Conservation (phyloP, 345 rosid genomes). For the Bruguiera gymnorhiza region DNA sequence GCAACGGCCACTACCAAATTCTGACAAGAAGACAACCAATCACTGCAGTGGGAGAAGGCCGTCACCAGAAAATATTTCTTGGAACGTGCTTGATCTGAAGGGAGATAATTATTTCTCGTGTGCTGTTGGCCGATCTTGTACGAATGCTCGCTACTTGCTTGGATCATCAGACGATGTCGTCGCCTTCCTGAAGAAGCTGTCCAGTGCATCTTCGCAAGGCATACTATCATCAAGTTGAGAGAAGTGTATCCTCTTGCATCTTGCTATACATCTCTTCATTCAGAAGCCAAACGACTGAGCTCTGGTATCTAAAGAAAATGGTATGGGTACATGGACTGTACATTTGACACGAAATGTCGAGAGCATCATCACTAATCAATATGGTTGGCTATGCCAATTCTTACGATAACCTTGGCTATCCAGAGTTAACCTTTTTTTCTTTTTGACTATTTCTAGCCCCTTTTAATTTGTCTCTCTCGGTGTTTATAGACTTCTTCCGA, state of each 20-base stretch:
- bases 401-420: too few relatives aligned
- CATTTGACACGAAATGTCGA: background rate
- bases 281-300: background rate
- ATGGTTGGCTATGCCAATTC: too few relatives aligned
- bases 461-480: too few relatives aligned
- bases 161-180: constrained; percentile 80
- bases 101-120: constrained; percentile 97
- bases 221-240: background rate
- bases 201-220: constrained; percentile 28
- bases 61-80: constrained; percentile 73
- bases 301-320: constrained; percentile 8
- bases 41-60: constrained; percentile 47
- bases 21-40: constrained; percentile 45
- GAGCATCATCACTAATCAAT: background rate
- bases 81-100: constrained; percentile 98
- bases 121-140: constrained; percentile 78
- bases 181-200: constrained; percentile 62
- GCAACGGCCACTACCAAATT: constrained; percentile 46
- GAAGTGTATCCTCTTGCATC: background rate
- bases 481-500: too few relatives aligned
- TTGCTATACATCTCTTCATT: background rate
- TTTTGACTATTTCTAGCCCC: too few relatives aligned
- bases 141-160: constrained; percentile 73
- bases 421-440: too few relatives aligned
- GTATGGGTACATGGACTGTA: background rate